Evolutionary conservation across 2,329 filamentous ascomycete species (phyloP).

Genomic region (Zymoseptoria tritici): DNA sequence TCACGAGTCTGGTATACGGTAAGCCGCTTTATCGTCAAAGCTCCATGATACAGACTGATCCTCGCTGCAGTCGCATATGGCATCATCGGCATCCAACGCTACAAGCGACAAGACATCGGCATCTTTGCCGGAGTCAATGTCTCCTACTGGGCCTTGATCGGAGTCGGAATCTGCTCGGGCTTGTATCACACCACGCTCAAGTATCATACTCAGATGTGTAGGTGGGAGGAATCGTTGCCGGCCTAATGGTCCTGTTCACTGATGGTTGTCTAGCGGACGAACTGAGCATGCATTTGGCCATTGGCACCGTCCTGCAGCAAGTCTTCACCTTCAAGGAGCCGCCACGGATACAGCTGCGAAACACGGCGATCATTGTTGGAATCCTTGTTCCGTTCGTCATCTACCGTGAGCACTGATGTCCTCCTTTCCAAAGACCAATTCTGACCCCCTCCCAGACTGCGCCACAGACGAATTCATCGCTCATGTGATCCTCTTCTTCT

Average conservation of each 20-base stretch:
- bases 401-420: slow-evolving; percentile 12
- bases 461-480: slow-evolving; percentile 24
- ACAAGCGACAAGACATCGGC: slow-evolving; percentile 15
- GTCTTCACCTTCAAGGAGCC: slow-evolving; percentile 21
- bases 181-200: slow-evolving; percentile 22
- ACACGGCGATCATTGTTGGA: slow-evolving; percentile 19
- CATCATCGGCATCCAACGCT: slow-evolving; percentile 20
- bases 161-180: slow-evolving; percentile 20
- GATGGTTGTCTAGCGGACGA: slow-evolving; percentile 13
- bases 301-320: slow-evolving; percentile 19
- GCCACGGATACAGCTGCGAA: slow-evolving; percentile 14
- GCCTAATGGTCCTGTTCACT: neutral
- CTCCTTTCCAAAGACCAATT: neutral
- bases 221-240: neutral
- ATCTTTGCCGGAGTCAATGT: slow-evolving; percentile 17
- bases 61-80: slow-evolving; percentile 17
- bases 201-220: slow-evolving; percentile 24
- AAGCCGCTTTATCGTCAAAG: neutral
- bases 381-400: slow-evolving; percentile 21
- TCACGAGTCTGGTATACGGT: slow-evolving; percentile 23
- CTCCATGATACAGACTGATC: neutral
- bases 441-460: slow-evolving; percentile 5
- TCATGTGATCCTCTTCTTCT: slow-evolving; percentile 22
- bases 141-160: slow-evolving; percentile 21
- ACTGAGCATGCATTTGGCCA: slow-evolving; percentile 24